Evolutionary conservation across 2,329 filamentous ascomycete species (phyloP), one percentile per base, ranked within the genome.

Genomic region (Penicillium janthinellum): DNA sequence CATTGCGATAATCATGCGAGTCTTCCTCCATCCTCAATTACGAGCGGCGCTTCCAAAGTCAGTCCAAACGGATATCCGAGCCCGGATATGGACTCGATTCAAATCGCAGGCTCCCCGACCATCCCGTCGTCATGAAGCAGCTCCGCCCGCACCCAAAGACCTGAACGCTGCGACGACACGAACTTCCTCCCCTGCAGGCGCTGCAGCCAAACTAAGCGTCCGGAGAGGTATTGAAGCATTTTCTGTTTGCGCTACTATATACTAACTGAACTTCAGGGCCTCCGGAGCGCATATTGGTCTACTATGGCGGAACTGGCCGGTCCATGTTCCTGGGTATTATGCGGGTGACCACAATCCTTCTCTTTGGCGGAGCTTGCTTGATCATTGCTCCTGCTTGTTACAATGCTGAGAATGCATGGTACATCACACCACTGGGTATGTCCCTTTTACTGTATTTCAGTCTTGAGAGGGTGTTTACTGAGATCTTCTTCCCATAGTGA

Each of bases 311-410:
- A 54, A 88, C 86, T 0, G 82, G 83, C 8, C 83, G 85, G 59
- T 88, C 85, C 34, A 85, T 87, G 6, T 88, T 90, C 65, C 77
- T 94, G 48, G 90, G 88, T 51, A 84, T 87, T 70, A 74, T 90
- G 62, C 91, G 92, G 69, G 77, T 94, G 57, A 87, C 87, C 0
- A 88, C 88, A 3, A 82, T 95, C 42, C 85, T 92, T 61, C 75
- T 90, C 41, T 88, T 89, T 57, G 83, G 82, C 22, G 86, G 89
- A 66, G 90, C 90, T 68, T 82, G 81, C 64, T 76, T 88, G 54
- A 77, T 91, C 28, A 81, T 88, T 52, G 85, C 84, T 0, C 90
- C 89, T 0, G 77, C 81, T 20, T 88, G 87, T 65, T 78, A 73
- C 53, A 70, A 75, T 2, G 72, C 73, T n/a, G 78, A 79, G 11